These are phyloP conservation scores for Leptographium wingfieldii DNA, from an alignment of 2,329 filamentous ascomycete genomes.

Conservation along the genomic window DNA sequence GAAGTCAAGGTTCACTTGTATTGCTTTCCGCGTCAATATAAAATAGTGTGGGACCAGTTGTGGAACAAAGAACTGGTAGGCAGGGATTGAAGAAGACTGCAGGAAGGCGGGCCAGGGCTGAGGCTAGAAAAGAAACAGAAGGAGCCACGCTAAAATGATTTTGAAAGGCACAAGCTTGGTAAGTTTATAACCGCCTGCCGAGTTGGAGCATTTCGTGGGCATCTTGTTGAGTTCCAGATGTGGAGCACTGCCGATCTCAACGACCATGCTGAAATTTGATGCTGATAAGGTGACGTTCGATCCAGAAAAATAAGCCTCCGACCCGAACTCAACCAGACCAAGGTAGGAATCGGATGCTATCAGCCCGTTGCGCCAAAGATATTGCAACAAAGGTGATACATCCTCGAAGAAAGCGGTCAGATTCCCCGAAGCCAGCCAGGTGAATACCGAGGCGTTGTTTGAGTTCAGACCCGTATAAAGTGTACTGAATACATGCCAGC, in stretches of 20 bases:
- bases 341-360: background rate
- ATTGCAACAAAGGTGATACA: conserved; percentile 4
- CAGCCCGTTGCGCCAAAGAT: conserved; percentile 2
- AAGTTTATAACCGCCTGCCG: background rate
- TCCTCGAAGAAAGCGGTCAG: background rate
- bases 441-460: background rate
- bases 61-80: background rate
- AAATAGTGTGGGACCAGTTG: background rate
- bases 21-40: background rate
- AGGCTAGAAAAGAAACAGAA: background rate
- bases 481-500: background rate
- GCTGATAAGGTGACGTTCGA: conserved; percentile 2
- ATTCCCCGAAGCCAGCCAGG: conserved; percentile 1
- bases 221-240: background rate
- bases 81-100: background rate
- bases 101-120: background rate
- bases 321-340: conserved; percentile 1
- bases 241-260: background rate
- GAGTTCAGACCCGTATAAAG: background rate
- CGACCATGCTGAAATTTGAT: background rate
- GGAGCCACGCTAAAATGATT: background rate
- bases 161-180: background rate
- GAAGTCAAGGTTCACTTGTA: background rate
- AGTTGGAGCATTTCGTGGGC: background rate
- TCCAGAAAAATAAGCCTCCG: background rate